phyloP scores from a whole-genome alignment of 192 early-diverging fungal genomes.

The Ambispora gerdemannii region DNA sequence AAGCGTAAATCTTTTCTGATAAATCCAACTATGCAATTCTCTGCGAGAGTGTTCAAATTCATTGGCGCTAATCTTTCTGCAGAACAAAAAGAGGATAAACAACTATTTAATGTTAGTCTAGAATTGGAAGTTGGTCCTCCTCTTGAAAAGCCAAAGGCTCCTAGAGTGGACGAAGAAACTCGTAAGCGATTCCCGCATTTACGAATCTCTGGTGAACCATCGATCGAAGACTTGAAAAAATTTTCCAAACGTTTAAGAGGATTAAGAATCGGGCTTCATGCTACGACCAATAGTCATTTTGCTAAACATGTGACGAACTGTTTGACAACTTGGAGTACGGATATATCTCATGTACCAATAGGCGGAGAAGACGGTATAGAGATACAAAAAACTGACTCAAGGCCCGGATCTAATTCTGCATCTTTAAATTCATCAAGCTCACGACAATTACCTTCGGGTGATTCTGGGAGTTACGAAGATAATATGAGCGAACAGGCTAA shows the following conservation, averaged over 20 bases:
- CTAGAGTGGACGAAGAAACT: conserved; percentile 28
- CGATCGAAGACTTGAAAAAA: conserved; percentile 41
- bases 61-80: conserved; percentile 39
- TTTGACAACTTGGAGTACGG: conserved; percentile 52
- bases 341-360: conserved; percentile 45
- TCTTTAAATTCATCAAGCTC: neutral
- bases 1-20: conserved; percentile 28
- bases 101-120: conserved; percentile 35
- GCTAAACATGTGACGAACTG: conserved; percentile 51
- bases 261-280: conserved; percentile 45
- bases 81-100: conserved; percentile 20
- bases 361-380: conserved; percentile 18
- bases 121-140: conserved; percentile 34
- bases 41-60: conserved; percentile 37
- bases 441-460: neutral
- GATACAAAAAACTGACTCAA: neutral
- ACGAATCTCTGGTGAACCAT: conserved; percentile 49
- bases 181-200: conserved; percentile 30
- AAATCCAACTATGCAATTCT: conserved; percentile 34
- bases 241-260: conserved; percentile 46
- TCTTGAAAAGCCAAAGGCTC: conserved; percentile 30
- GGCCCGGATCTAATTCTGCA: neutral
- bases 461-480: conserved; percentile 29
- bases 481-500: conserved; percentile 5
- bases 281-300: conserved; percentile 50